These are phyloP conservation scores for Pseudocercospora macadamiae DNA, from an alignment of 2,329 filamentous ascomycete species.

Conservation along the genomic window DNA sequence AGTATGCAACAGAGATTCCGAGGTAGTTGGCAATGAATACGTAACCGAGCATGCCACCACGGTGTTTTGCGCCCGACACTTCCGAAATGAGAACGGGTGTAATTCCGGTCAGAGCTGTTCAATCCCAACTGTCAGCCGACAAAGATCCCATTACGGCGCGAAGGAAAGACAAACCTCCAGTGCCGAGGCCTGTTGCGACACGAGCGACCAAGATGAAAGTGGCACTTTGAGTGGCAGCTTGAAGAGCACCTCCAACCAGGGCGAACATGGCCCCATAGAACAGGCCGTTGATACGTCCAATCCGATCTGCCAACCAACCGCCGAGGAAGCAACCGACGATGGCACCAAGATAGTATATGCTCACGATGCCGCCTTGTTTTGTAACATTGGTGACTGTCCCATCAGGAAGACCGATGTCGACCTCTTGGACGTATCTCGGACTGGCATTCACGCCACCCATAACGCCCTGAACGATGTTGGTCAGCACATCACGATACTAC, in stretches of 20 bases:
- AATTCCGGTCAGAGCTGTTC: slow-evolving; percentile 47
- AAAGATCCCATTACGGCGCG: no score
- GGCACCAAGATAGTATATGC: slow-evolving; percentile 55
- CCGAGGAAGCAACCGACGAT: slow-evolving; percentile 56
- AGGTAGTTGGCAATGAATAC: slow-evolving; percentile 35
- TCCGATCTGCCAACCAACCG: slow-evolving; percentile 39
- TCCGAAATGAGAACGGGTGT: slow-evolving; percentile 55
- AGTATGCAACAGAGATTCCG: slow-evolving; percentile 36
- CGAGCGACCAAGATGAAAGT: slow-evolving; percentile 55
- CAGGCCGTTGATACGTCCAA: slow-evolving; percentile 34
- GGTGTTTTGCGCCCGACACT: slow-evolving; percentile 50
- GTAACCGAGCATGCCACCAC: slow-evolving; percentile 49
- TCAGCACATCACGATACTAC: not conserved
- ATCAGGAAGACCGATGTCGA: slow-evolving; percentile 46
- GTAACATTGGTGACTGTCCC: slow-evolving; percentile 39
- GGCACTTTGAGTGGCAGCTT: slow-evolving; percentile 30
- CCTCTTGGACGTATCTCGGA: slow-evolving; percentile 46
- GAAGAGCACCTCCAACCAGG: slow-evolving; percentile 34
- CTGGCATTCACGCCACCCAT: slow-evolving; percentile 55
- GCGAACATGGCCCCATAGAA: slow-evolving; percentile 33
- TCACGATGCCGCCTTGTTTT: slow-evolving; percentile 57
- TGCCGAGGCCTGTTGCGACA: slow-evolving; percentile 57
- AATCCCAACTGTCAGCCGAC: not conserved
- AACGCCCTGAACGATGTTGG: slow-evolving; percentile 43
- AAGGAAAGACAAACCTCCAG: slow-evolving; percentile 43